Base-by-base conservation (phyloP, 352 stramenopile genomes). In the Phytophthora brassicae region DNA sequence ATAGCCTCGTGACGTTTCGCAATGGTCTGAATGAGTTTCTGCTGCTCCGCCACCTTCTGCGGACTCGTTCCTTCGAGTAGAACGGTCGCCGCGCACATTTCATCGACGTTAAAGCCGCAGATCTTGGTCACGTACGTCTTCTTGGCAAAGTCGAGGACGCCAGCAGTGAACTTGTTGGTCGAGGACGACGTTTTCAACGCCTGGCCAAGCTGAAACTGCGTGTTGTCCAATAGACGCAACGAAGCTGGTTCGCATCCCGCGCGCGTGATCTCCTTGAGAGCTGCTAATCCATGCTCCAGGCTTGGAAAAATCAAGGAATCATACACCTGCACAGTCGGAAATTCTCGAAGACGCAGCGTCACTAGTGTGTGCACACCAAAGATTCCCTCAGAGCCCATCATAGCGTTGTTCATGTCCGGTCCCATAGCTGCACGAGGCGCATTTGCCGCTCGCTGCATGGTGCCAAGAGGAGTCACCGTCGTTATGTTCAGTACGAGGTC, bases 131-230 rank as follows among this genome's bases (percentile, higher is more conserved):
- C 75, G 55, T 91, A 94, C 39, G 80, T 87, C 57, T 95, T 96
- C 41, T 94, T 92, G 22, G 84, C 84, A 51, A 89, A 87, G 51
- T 89, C 81, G 7, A 91, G 46, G 31, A 89, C 69, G n/a, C 69
- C 66, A 35, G 66, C 64, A 4, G 72, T 74, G 45, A 86, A 86
- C 42, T 70, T 77, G 41, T 77, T 74, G 5, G 55, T 59, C 6
- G 71, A 45, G 6, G 66, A 79, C 1, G 70, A 75, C 4, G 81
- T 79, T 69, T 95, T 97, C 1, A 98, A 72, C 29, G 90, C 91
- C 58, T 98, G 92, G 3, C 95, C 94, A 7, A 98, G 67, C 59
- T 95, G 84, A 70, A 98, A 98, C 61, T 98, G 94, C 35, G 87
- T 89, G 69, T 98, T 98, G 72, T 98, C 95, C 39, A 98, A 67